These are phyloP conservation scores for Marasmius fiardii DNA, from an alignment of 1,284 basidiomycete genomes.

Conservation along the genomic window DNA sequence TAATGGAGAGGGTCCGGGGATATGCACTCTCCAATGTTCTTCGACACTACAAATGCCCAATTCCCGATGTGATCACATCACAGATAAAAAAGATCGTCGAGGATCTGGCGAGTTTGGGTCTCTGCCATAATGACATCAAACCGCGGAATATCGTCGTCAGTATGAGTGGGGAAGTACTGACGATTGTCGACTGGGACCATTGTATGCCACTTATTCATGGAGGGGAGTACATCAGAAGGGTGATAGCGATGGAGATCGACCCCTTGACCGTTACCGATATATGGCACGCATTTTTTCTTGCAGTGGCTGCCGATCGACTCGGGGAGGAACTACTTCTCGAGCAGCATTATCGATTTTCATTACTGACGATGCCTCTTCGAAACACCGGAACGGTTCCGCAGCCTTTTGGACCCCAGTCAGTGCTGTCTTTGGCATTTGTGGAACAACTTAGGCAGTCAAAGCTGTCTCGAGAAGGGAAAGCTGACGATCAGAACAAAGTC, in stretches of 20 bases:
- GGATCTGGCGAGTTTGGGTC: conserved; percentile 3
- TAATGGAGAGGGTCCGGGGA: conserved; percentile 7
- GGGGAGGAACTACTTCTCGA: conserved; percentile 5
- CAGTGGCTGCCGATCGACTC: not conserved
- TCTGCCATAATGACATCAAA: conserved; percentile 8
- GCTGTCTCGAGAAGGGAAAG: too few species aligned
- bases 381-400: not conserved
- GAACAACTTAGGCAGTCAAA: too few species aligned
- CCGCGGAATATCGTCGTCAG: conserved; percentile 7
- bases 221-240: conserved; percentile 3
- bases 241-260: not conserved
- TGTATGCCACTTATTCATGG: not conserved
- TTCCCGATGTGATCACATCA: not conserved
- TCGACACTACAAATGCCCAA: not conserved
- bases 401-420: not conserved
- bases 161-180: not conserved
- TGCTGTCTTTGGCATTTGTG: not conserved
- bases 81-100: conserved; percentile 1
- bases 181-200: conserved; percentile 9
- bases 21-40: not conserved
- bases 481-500: too few species aligned
- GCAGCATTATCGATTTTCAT: not conserved
- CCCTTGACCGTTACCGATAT: not conserved
- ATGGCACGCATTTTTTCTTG: conserved; percentile 3
- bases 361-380: not conserved